Percentiles rank a stretch among this genome's conserved stretches.
Evolutionary conservation across 2,329 filamentous ascomycete genomes (phyloP).

Genomic region (Ceratocystis alfenasii): DNA sequence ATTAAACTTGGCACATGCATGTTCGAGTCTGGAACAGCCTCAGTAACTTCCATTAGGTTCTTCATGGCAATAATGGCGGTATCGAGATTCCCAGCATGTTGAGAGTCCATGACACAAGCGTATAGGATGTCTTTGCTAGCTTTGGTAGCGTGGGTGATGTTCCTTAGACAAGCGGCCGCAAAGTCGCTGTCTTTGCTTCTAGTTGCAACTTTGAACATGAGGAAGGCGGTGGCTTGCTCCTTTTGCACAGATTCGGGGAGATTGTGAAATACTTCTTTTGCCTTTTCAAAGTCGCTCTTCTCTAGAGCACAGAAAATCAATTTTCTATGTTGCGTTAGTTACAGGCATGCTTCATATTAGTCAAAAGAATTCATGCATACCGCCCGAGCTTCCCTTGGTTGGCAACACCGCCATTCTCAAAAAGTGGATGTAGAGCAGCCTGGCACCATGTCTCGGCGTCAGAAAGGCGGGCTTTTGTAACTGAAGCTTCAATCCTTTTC

Average conservation of each 20-base stretch:
- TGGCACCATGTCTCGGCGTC: slow-evolving; percentile 58
- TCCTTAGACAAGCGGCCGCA: slow-evolving; percentile 52
- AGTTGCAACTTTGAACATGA: slow-evolving; percentile 64
- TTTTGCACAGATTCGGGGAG: slow-evolving; percentile 48
- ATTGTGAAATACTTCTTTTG: slow-evolving; percentile 42
- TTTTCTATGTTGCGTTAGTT: slow-evolving; percentile 43
- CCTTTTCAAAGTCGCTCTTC: slow-evolving; percentile 41
- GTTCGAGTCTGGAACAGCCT: slow-evolving; percentile 23
- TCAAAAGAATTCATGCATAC: slow-evolving; percentile 30
- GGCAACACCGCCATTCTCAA: slow-evolving; percentile 50
- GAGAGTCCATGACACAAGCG: slow-evolving; percentile 68
- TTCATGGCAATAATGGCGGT: slow-evolving; percentile 38
- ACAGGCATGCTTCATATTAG: background rate
- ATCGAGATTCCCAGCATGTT: slow-evolving; percentile 48
- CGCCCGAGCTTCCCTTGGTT: slow-evolving; percentile 59
- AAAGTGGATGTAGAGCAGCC: slow-evolving; percentile 53
- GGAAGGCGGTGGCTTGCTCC: slow-evolving; percentile 55
- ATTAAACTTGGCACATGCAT: slow-evolving; percentile 31
- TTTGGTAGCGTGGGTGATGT: slow-evolving; percentile 45
- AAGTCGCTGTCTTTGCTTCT: slow-evolving; percentile 43
- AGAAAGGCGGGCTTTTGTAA: slow-evolving; percentile 40
- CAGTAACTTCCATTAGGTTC: slow-evolving; percentile 28
- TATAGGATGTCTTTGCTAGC: slow-evolving; percentile 51
- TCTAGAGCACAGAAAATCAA: slow-evolving; percentile 57
- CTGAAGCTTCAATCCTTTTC: slow-evolving; percentile 58